phyloP scores from a whole-genome alignment of 371 early-diverging fungal genomes.

The Blastocladiella emersonii region DNA sequence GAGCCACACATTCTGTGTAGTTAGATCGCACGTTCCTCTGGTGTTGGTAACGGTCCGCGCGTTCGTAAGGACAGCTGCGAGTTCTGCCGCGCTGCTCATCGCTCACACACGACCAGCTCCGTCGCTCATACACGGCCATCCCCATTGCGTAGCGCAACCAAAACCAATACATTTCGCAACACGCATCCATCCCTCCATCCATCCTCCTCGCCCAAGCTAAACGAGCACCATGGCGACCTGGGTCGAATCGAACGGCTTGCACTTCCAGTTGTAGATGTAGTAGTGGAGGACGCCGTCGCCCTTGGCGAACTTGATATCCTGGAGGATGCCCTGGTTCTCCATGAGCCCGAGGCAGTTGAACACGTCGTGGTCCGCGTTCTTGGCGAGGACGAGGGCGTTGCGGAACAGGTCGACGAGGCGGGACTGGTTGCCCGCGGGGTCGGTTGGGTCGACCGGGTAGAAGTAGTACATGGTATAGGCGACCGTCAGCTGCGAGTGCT shows the following conservation, averaged over 20 bases:
- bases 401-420: slow-evolving; percentile 44
- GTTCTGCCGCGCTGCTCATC: no score
- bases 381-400: slow-evolving; percentile 67
- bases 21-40: no score
- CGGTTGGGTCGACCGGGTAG: slow-evolving; percentile 24
- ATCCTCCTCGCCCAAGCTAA: slow-evolving; percentile 13
- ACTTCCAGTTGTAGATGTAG: slow-evolving; percentile 89
- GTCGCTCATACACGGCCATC: no score
- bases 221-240: slow-evolving; percentile 67
- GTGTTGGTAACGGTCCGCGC: no score
- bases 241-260: slow-evolving; percentile 41
- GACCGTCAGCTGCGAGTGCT: slow-evolving; percentile 63
- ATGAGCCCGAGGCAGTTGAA: slow-evolving; percentile 79
- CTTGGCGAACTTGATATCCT: slow-evolving; percentile 73
- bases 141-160: no score
- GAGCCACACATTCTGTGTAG: no score
- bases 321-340: slow-evolving; percentile 60
- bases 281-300: slow-evolving; percentile 90
- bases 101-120: no score
- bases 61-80: no score
- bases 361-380: slow-evolving; percentile 55
- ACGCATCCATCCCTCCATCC: no score
- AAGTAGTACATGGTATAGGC: slow-evolving; percentile 92
- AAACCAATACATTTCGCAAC: no score
- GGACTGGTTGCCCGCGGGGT: slow-evolving; percentile 7